Evolutionary conservation across 257 asterid genomes (phyloP).

Genomic region (Fraxinus excelsior): DNA sequence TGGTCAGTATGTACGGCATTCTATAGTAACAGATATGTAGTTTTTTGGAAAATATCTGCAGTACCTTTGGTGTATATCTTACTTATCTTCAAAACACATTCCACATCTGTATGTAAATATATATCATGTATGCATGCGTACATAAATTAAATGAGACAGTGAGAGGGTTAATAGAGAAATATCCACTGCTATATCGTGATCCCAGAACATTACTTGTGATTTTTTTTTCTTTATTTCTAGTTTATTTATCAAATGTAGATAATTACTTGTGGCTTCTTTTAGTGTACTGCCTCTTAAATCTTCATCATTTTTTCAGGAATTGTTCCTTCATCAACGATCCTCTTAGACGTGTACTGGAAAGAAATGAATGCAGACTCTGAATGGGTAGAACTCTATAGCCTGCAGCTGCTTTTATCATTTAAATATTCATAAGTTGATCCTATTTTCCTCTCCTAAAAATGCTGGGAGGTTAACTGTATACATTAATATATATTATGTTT

Average conservation of each 20-base stretch:
- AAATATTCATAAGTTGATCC: conserved; percentile 7
- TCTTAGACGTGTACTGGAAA: conserved; percentile 82
- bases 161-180: neutral
- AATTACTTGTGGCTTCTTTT: neutral
- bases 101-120: neutral
- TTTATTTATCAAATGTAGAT: neutral
- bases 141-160: neutral
- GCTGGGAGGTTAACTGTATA: neutral
- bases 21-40: neutral
- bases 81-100: neutral
- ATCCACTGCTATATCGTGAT: neutral
- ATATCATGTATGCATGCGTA: neutral
- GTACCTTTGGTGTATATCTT: neutral
- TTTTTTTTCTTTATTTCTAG: no score
- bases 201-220: neutral
- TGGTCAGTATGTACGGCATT: no score
- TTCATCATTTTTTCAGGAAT: conserved; percentile 57
- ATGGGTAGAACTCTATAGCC: conserved; percentile 62
- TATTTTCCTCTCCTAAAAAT: conserved; percentile 2
- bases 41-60: neutral
- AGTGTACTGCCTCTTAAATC: neutral
- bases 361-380: conserved; percentile 89
- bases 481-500: neutral
- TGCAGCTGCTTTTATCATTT: conserved; percentile 21
- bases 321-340: conserved; percentile 65